These are phyloP conservation scores for Cladophialophora yegresii DNA, from an alignment of 2,329 filamentous ascomycete species.

Conservation along the genomic window DNA sequence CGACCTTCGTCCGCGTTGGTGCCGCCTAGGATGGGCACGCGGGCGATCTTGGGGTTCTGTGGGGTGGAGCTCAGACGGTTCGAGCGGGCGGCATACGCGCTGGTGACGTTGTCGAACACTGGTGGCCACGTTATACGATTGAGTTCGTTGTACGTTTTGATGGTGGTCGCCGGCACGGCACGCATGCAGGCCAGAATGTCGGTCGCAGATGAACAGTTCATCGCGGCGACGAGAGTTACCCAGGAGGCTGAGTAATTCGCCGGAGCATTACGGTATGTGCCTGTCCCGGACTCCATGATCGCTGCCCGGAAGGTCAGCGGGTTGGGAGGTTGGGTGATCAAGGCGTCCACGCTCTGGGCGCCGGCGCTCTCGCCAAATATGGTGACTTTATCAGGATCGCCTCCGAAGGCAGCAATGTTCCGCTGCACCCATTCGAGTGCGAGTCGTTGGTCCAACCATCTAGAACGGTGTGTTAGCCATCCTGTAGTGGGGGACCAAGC, in stretches of 20 bases:
- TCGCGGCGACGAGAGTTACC: constrained; percentile 18
- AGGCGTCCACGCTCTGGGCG: constrained; percentile 23
- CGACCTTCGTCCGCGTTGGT: constrained; percentile 48
- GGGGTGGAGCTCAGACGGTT: constrained; percentile 41
- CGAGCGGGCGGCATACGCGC: constrained; percentile 40
- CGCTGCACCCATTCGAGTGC: constrained; percentile 44
- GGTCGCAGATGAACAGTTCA: constrained; percentile 21
- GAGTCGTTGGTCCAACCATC: constrained; percentile 49
- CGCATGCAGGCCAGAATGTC: constrained; percentile 27
- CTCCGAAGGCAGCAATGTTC: constrained; percentile 42
- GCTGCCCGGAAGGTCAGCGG: constrained; percentile 37
- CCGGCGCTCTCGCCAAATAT: constrained; percentile 44
- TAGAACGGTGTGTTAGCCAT: neutral
- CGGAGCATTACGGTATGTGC: neutral
- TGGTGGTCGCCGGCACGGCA: constrained; percentile 34
- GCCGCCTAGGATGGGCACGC: constrained; percentile 48
- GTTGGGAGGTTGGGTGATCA: constrained; percentile 30
- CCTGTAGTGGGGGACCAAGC: neutral
- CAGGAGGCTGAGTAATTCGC: constrained; percentile 20
- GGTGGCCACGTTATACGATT: constrained; percentile 23
- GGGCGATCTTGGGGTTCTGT: constrained; percentile 41
- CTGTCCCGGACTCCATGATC: constrained; percentile 36
- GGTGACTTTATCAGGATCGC: constrained; percentile 41
- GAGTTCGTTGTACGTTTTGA: constrained; percentile 38
- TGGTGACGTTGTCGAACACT: constrained; percentile 21